These are phyloP conservation scores for Hyaloperonospora brassicae DNA, from an alignment of 352 stramenopile genomes.

Conservation along the genomic window DNA sequence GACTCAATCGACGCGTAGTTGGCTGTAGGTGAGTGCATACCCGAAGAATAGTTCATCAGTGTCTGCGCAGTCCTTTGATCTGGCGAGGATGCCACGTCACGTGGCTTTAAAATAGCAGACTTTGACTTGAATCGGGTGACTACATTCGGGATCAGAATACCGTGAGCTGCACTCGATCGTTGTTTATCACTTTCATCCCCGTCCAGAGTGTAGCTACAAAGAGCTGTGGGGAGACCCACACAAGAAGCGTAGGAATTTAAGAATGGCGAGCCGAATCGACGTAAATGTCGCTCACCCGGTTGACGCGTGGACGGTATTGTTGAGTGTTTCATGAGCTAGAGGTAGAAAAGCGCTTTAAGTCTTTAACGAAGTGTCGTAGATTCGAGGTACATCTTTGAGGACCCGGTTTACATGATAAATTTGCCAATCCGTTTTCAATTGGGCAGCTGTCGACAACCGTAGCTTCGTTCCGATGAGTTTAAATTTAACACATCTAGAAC, in stretches of 20 bases:
- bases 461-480: neutral
- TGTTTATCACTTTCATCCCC: neutral
- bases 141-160: neutral
- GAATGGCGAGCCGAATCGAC: neutral
- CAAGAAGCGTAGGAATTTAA: neutral
- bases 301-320: neutral
- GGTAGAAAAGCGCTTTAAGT: neutral
- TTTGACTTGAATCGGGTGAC: neutral
- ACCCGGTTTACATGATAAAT: neutral
- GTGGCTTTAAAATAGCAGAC: neutral
- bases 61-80: neutral
- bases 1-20: neutral
- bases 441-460: constrained; percentile 1
- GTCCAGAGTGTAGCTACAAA: neutral
- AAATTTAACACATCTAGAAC: neutral
- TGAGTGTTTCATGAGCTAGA: neutral
- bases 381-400: neutral
- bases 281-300: neutral
- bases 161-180: neutral
- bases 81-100: neutral
- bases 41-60: neutral
- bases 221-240: neutral
- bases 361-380: neutral
- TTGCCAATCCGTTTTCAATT: constrained; percentile 6
- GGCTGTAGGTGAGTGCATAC: neutral